These are phyloP conservation scores for Cordyceps fumosorosea DNA, from an alignment of 2,329 filamentous ascomycete genomes.

Conservation along the genomic window DNA sequence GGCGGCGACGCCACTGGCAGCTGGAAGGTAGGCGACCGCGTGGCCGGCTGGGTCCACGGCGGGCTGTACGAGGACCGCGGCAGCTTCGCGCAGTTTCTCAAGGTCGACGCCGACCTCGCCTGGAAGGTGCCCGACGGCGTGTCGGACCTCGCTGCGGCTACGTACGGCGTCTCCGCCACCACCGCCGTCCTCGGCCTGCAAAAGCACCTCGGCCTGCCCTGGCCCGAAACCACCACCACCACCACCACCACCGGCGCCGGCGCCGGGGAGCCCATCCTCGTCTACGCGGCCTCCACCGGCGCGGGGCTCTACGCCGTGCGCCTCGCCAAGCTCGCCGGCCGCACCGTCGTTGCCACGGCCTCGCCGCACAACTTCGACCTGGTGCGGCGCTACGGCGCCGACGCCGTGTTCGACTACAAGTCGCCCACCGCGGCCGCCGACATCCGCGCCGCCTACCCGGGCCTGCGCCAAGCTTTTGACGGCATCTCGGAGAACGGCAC, in stretches of 20 bases:
- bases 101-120: conserved; percentile 18
- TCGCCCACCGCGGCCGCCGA: conserved; percentile 15
- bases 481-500: conserved; percentile 27
- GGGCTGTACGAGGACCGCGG: conserved; percentile 21
- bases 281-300: conserved; percentile 43
- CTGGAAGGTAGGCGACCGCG: conserved; percentile 19
- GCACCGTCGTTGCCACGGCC: conserved; percentile 36
- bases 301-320: conserved; percentile 42
- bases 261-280: conserved; percentile 25
- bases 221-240: not conserved
- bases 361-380: conserved; percentile 35
- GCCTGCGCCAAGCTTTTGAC: conserved; percentile 25
- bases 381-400: conserved; percentile 37
- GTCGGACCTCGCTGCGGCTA: conserved; percentile 19
- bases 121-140: conserved; percentile 21
- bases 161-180: conserved; percentile 23
- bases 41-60: conserved; percentile 21
- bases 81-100: conserved; percentile 23
- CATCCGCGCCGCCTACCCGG: conserved; percentile 18
- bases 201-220: conserved; percentile 19
- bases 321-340: conserved; percentile 35
- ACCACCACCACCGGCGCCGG: conserved; percentile 11
- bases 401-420: conserved; percentile 36
- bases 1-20: conserved; percentile 11
- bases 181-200: conserved; percentile 23